Evolutionary conservation across 495 filamentous ascomycete genomes (phyloP).

Genomic region (Xylaria longipes): DNA sequence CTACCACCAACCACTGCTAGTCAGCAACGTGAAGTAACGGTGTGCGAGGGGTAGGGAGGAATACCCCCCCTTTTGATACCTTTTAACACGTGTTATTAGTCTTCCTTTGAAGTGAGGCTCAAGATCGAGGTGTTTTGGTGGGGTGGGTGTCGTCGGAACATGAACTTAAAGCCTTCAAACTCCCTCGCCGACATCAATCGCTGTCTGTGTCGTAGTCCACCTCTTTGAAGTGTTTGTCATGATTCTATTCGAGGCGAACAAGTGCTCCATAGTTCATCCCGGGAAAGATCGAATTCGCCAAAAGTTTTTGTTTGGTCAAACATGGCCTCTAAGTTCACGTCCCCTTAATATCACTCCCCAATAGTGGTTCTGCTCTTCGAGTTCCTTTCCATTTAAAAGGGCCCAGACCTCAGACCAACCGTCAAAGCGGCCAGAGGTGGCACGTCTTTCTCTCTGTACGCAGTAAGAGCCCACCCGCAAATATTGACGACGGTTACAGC

Average conservation of each 20-base stretch:
- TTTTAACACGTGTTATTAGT: conserved; percentile 1
- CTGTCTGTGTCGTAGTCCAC: neutral
- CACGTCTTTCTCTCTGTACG: neutral
- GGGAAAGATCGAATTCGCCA: neutral
- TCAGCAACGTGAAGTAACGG: neutral
- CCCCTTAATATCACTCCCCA: neutral
- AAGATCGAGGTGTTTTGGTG: neutral
- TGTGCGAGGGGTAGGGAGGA: neutral
- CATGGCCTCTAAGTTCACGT: neutral
- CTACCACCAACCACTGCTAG: conserved; percentile 4
- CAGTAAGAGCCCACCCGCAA: conserved; percentile 6
- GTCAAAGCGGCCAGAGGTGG: conserved; percentile 5
- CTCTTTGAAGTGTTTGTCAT: neutral
- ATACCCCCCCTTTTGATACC: neutral
- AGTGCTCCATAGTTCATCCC: neutral
- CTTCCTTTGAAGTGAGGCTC: neutral
- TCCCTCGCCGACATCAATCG: conserved; percentile 8
- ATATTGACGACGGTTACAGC: neutral
- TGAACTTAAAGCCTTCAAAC: conserved; percentile 2
- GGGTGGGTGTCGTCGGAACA: conserved; percentile 2
- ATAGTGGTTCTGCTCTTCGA: conserved; percentile 3
- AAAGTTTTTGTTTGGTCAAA: neutral
- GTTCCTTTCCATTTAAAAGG: neutral
- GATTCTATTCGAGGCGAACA: neutral
- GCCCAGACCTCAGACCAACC: conserved; percentile 9